Evolutionary conservation across 352 stramenopile genomes (phyloP).

Genomic region (Pythium aristosporum): DNA sequence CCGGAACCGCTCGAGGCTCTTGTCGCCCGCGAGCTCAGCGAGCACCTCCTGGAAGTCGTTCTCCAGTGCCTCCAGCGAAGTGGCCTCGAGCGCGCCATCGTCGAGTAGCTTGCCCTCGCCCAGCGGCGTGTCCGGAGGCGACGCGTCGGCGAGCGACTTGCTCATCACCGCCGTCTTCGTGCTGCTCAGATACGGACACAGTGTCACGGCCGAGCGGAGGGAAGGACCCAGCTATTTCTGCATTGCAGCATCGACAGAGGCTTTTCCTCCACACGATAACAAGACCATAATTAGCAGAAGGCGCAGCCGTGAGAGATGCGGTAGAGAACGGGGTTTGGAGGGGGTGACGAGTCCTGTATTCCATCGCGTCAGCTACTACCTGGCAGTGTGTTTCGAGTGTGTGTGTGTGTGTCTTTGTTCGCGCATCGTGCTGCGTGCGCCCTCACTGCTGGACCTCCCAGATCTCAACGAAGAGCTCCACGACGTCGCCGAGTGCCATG

Average conservation of each 20-base stretch:
- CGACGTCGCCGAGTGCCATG: conserved; percentile 82
- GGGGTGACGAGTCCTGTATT: conserved; percentile 9
- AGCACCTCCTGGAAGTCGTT: conserved; percentile 94
- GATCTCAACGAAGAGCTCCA: conserved; percentile 87
- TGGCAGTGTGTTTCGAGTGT: too few species aligned
- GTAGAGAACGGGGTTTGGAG: too few species aligned
- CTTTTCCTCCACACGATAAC: background rate
- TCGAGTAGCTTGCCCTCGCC: conserved; percentile 47
- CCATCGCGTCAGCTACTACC: conserved; percentile 5
- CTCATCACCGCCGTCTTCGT: conserved; percentile 26
- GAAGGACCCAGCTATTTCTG: conserved; percentile 9
- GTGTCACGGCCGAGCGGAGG: too few species aligned
- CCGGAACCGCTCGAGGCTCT: conserved; percentile 92
- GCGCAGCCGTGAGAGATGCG: background rate
- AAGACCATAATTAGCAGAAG: conserved; percentile 17
- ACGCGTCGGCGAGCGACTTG: conserved; percentile 25
- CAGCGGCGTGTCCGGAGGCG: conserved; percentile 24
- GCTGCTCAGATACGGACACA: background rate
- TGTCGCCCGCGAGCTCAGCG: conserved; percentile 89
- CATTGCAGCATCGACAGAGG: background rate
- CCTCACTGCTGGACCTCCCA: conserved; percentile 84
- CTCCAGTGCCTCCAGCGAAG: conserved; percentile 87
- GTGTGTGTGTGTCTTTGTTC: background rate
- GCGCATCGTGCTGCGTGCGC: background rate
- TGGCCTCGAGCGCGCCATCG: conserved; percentile 50